Evolutionary conservation across 345 rosid species (phyloP), one percentile per base, ranked within the genome.

Genomic region (Garcia nutans): DNA sequence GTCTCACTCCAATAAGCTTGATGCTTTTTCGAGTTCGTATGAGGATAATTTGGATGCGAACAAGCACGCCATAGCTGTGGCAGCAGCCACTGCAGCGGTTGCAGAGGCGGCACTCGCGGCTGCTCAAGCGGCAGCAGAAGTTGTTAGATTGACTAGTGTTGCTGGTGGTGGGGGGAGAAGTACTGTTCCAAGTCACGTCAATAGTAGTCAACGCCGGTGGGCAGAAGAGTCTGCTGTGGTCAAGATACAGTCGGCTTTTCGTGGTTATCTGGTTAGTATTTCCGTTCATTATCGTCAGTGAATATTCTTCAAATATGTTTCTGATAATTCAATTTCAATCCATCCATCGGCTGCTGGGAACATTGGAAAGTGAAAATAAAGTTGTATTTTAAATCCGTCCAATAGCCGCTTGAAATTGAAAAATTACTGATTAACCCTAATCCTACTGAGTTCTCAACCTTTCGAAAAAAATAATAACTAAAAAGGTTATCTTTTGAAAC

Each of bases 21-120:
- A 75, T 10, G 37, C 37, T 17, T 16, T 33, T 16, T 52, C 80
- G 37, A 68, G 2, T 37, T 19, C 68, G 12, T 82, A 72, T 17
- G 80, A 62, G 19, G 80, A 57, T 31, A 67, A 66, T 47, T 89
- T 85, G 71, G 84, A 78, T 2, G 78, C 88, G 0, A 75, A 69
- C 47, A 76, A 68, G 74, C 84, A 81, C 57, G 84, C 84, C 4
- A 81, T 81, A 12, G 84, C 84, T 0, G 80, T 81, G 13, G 84
- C 84, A 9, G 84, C 84, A 20, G 84, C 84, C 33, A 77, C 84
- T 22, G 84, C 84, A 6, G 80, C 84, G 0, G 84, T 77, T n/a
- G 84, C 84, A 3, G 80, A 81, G 49, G 84, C 84, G 8, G 84
- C 84, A 15, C 80, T 81, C 17, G 78, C 84, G 5, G 84, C 84